Evolutionary conservation across 202 grass and related monocot species (phyloP), one percentile per base, ranked within the genome.

Genomic region (Hordeum pubiflorum): DNA sequence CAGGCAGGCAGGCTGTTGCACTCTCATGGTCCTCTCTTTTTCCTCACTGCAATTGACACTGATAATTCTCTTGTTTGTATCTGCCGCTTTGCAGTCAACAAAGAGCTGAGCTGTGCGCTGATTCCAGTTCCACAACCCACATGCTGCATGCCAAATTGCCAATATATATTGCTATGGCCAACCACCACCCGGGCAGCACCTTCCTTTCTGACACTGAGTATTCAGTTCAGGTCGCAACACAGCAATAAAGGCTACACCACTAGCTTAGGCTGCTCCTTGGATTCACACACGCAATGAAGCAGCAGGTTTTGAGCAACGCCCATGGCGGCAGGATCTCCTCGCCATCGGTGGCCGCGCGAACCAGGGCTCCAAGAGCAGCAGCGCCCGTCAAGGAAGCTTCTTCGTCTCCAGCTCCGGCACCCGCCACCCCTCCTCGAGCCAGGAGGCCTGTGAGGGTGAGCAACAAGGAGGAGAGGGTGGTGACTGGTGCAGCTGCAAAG

Each of bases 221-320:
- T 20, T 61, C 75, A 13, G 38, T 46, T 20, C 58, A 77, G 75
- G 23, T 46, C 23, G 17, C 58, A 63, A 22, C 21, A n/a, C 13
- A 27, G 1, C 55, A 26, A n/a, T 44, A 10, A 78, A 62, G 57
- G 7, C 59, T 50, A 65, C 18, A 65, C 34, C 12, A 39, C 21
- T 50, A 36, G 6, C 44, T 55, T 54, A 54, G 69, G 69, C 59
- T 64, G 26, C 59, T 32, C 75, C 75, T 78, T 15, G 4, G 26
- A 50, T 50, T 52, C 6, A 15, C 60, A 17, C 18, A 17, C 31
- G 50, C 75, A 13, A 89, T 85, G 87, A 89, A 85, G 72, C 87
- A 89, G 12, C 72, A 65, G 6, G 21, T 78, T 18, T 4, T 43
- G 23, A 67, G 48, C 72, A 81, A 57, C 6, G 55, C 55, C 31